Percentiles rank a stretch among this genome's conserved stretches.
Evolutionary conservation across 768 basidiomycete species (phyloP).

Genomic region (Boletus rufocinnamomeus): DNA sequence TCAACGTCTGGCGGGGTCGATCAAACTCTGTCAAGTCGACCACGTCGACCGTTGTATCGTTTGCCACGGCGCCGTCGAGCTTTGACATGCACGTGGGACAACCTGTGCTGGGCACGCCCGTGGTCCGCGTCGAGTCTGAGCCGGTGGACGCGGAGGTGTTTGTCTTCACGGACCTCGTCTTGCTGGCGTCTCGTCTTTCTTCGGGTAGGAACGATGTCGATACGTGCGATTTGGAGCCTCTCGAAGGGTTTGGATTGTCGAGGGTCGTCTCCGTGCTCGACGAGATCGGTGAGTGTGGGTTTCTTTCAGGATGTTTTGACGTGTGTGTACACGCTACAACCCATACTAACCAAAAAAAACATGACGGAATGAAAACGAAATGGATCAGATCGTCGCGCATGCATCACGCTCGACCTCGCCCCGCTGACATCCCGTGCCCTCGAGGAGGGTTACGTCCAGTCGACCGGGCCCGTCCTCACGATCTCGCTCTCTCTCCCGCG

Average conservation of each 20-base stretch:
- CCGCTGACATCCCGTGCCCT: constrained; percentile 45
- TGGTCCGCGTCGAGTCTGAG: constrained; percentile 30
- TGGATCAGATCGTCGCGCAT: constrained; percentile 26
- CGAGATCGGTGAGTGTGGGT: constrained; percentile 24
- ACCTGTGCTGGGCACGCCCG: constrained; percentile 14
- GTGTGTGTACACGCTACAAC: not conserved
- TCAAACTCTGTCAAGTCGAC: constrained; percentile 41
- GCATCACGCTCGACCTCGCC: constrained; percentile 52
- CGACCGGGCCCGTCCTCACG: constrained; percentile 34
- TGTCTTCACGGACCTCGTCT: constrained; percentile 69
- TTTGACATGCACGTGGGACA: constrained; percentile 24
- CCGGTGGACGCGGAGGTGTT: constrained; percentile 40
- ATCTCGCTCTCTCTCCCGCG: constrained; percentile 41
- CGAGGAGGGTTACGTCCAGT: constrained; percentile 38
- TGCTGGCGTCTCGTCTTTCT: constrained; percentile 46
- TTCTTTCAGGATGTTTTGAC: not conserved
- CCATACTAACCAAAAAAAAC: not conserved
- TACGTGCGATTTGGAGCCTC: constrained; percentile 41
- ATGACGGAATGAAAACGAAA: no score
- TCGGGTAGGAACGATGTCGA: constrained; percentile 24
- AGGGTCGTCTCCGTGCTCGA: constrained; percentile 51
- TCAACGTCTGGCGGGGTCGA: constrained; percentile 49
- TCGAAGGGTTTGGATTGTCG: constrained; percentile 49
- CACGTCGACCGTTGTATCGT: constrained; percentile 29
- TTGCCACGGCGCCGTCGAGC: constrained; percentile 32